These are phyloP conservation scores for Samsoniella hepiali DNA, from an alignment of 2,329 filamentous ascomycete genomes.

Conservation along the genomic window DNA sequence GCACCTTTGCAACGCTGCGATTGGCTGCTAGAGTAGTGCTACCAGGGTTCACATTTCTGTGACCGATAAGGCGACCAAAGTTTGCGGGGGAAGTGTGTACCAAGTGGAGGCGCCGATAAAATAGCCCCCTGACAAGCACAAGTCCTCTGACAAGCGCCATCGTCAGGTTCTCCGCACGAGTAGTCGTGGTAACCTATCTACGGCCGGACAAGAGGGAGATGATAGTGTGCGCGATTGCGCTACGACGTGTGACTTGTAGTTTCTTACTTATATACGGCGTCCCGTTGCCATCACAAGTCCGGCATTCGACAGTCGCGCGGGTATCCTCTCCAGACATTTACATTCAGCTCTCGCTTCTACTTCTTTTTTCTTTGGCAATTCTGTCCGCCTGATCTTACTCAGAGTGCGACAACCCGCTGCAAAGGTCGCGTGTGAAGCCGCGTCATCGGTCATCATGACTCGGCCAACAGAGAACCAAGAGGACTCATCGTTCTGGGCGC, in stretches of 20 bases:
- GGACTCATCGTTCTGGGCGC: neutral
- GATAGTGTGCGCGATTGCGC: neutral
- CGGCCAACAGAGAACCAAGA: neutral
- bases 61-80: neutral
- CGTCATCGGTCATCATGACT: neutral
- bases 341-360: neutral
- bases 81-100: slow-evolving; percentile 4
- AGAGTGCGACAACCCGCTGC: too few species aligned
- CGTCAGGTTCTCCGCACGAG: neutral
- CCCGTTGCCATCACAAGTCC: neutral
- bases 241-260: neutral
- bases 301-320: neutral
- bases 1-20: neutral
- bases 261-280: neutral
- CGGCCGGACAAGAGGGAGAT: neutral
- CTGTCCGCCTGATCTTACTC: neutral
- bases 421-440: neutral
- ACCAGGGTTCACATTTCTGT: neutral
- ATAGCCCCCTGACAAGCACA: neutral
- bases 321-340: neutral
- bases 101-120: slow-evolving; percentile 6
- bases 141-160: neutral
- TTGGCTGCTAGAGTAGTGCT: slow-evolving; percentile 1
- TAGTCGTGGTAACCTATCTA: neutral
- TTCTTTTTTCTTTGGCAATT: neutral